These are phyloP conservation scores for Rhizopus microsporus DNA, from an alignment of 371 early-diverging fungal species.

Conservation along the genomic window DNA sequence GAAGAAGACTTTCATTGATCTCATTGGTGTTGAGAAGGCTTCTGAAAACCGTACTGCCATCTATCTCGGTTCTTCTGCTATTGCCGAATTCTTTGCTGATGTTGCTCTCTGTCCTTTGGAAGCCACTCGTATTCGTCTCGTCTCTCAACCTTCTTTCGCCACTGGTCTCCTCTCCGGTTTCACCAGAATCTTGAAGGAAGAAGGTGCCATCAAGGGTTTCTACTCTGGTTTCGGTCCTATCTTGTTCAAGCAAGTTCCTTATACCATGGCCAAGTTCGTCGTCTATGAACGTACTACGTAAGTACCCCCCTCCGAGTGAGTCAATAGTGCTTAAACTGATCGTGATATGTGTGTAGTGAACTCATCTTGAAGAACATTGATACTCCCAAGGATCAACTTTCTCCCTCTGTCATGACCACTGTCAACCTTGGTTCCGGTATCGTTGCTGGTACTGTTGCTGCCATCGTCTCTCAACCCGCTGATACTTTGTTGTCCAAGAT, in stretches of 20 bases:
- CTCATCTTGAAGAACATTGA: slow-evolving; percentile 46
- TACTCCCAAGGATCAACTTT: slow-evolving; percentile 58
- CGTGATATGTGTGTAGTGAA: slow-evolving; percentile 30
- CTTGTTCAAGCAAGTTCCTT: slow-evolving; percentile 75
- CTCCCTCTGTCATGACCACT: slow-evolving; percentile 44
- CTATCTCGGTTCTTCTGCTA: slow-evolving; percentile 81
- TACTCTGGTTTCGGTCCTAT: slow-evolving; percentile 81
- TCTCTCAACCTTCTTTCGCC: slow-evolving; percentile 75
- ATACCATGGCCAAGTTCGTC: slow-evolving; percentile 68
- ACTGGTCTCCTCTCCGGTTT: slow-evolving; percentile 66
- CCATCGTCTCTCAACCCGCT: slow-evolving; percentile 63
- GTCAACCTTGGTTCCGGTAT: slow-evolving; percentile 57
- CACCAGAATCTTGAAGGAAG: slow-evolving; percentile 63
- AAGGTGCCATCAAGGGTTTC: slow-evolving; percentile 72
- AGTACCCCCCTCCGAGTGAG: slow-evolving; percentile 16
- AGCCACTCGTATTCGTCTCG: slow-evolving; percentile 79
- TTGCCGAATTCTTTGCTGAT: slow-evolving; percentile 94
- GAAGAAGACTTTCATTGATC: slow-evolving; percentile 78
- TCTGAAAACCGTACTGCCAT: slow-evolving; percentile 81
- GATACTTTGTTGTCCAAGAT: slow-evolving; percentile 65
- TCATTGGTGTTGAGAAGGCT: slow-evolving; percentile 77
- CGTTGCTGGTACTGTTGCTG: slow-evolving; percentile 62
- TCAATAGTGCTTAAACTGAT: background rate
- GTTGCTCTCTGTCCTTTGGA: slow-evolving; percentile 83
- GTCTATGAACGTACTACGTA: slow-evolving; percentile 59